Percentiles rank a stretch among this genome's conserved stretches.
These are phyloP conservation scores for Nakazawaea ishiwadae DNA, from an alignment of 805 yeast genomes.

Conservation along the genomic window DNA sequence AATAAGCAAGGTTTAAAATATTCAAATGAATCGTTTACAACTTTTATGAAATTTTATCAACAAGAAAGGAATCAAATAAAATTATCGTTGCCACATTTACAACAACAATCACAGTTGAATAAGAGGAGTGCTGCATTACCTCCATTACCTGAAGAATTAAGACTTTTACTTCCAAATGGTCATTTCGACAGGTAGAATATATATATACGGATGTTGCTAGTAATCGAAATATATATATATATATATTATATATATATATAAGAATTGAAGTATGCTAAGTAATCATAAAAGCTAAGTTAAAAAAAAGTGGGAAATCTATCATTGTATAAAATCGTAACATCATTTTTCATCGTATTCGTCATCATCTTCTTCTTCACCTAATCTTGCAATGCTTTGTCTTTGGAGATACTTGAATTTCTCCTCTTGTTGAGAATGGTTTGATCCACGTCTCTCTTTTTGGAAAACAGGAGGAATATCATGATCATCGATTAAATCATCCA, in stretches of 20 bases:
- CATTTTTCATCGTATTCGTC: neutral
- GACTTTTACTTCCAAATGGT: neutral
- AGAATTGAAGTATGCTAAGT: too few relatives aligned
- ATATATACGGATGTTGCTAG: too few relatives aligned
- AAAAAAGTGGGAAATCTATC: neutral
- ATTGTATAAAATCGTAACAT: neutral
- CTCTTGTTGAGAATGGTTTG: constrained; percentile 41
- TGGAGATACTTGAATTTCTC: constrained; percentile 29
- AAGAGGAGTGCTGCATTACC: constrained; percentile 6
- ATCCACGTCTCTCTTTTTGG: constrained; percentile 45
- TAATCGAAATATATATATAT: too few relatives aligned
- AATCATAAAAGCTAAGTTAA: neutral
- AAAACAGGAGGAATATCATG: constrained; percentile 50
- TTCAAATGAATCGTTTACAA: neutral
- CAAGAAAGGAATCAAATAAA: neutral
- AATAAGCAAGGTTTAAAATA: neutral
- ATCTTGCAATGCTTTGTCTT: constrained; percentile 11
- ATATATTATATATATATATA: too few relatives aligned
- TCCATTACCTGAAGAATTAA: neutral
- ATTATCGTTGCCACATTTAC: constrained; percentile 3
- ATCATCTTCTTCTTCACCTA: constrained; percentile 9
- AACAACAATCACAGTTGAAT: constrained; percentile 12
- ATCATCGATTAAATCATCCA: constrained; percentile 53
- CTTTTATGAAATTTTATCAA: neutral
- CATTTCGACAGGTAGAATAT: too few relatives aligned